phyloP scores from a whole-genome alignment of 1,139 yeast species.

The Geotrichum phurueaensis region DNA sequence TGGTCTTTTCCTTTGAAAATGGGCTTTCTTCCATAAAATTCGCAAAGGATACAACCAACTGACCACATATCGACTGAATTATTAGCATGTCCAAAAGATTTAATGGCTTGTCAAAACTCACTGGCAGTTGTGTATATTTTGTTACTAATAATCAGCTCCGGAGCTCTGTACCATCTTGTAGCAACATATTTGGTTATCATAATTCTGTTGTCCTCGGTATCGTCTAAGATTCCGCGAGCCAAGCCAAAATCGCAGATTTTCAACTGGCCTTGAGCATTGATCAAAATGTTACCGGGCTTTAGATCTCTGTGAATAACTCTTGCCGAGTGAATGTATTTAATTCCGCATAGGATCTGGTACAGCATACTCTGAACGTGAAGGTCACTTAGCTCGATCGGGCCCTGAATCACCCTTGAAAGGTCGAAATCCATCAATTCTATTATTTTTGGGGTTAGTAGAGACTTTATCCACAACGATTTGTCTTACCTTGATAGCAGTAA shows the following conservation, averaged over 20 bases:
- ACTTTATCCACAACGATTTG: no score
- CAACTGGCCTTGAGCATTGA: slow-evolving; percentile 61
- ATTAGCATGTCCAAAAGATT: slow-evolving; percentile 6
- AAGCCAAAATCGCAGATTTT: slow-evolving; percentile 87
- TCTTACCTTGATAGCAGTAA: slow-evolving; percentile 58
- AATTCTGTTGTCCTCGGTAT: slow-evolving; percentile 37
- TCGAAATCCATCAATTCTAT: slow-evolving; percentile 73
- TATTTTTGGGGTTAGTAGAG: background rate
- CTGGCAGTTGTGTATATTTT: slow-evolving; percentile 40
- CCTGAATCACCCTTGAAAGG: slow-evolving; percentile 69
- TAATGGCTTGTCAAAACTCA: slow-evolving; percentile 10
- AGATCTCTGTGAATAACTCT: slow-evolving; percentile 74
- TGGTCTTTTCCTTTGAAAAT: slow-evolving; percentile 79
- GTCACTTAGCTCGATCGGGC: slow-evolving; percentile 65
- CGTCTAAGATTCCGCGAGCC: slow-evolving; percentile 57
- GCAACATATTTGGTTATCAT: slow-evolving; percentile 84
- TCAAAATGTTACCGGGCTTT: slow-evolving; percentile 78
- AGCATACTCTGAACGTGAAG: slow-evolving; percentile 70
- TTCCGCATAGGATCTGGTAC: slow-evolving; percentile 74
- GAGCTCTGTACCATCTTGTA: slow-evolving; percentile 94
- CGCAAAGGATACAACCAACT: slow-evolving; percentile 88
- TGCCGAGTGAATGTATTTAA: slow-evolving; percentile 79
- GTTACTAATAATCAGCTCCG: slow-evolving; percentile 70
- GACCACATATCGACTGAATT: slow-evolving; percentile 87
- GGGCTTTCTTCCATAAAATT: slow-evolving; percentile 74